A percentile compares a stretch with the other conserved stretches of the same genome.
Evolutionary conservation across 257 asterid species (phyloP).

Genomic region (Nicotiana tabacum): DNA sequence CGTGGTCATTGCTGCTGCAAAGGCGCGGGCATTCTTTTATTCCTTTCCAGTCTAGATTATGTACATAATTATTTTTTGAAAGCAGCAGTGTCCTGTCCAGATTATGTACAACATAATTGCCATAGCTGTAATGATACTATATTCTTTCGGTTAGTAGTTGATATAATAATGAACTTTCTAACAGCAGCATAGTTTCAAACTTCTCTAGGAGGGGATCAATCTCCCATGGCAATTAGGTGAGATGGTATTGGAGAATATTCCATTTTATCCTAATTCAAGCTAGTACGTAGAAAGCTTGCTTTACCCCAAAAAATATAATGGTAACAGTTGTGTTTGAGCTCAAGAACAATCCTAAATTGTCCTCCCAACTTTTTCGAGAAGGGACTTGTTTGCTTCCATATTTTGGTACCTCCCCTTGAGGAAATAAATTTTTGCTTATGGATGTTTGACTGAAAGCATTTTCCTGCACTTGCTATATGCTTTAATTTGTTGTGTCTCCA

Average conservation of each 20-base stretch:
- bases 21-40: not conserved
- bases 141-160: not conserved
- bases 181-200: not conserved
- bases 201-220: not conserved
- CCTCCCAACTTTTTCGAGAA: not conserved
- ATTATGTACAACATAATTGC: not conserved
- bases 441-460: not conserved
- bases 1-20: not conserved
- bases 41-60: not conserved
- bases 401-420: not conserved
- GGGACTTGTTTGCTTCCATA: not conserved
- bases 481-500: slow-evolving; percentile 20
- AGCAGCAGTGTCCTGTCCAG: not conserved
- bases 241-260: not conserved
- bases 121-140: not conserved
- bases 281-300: not conserved
- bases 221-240: not conserved
- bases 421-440: not conserved
- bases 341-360: not conserved
- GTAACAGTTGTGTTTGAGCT: not conserved
- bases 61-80: too few species aligned
- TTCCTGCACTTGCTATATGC: not conserved
- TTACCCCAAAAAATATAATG: not conserved
- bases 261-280: not conserved
- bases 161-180: not conserved